phyloP scores from a whole-genome alignment of 352 stramenopile species.

The Globisporangium echinulatum region DNA sequence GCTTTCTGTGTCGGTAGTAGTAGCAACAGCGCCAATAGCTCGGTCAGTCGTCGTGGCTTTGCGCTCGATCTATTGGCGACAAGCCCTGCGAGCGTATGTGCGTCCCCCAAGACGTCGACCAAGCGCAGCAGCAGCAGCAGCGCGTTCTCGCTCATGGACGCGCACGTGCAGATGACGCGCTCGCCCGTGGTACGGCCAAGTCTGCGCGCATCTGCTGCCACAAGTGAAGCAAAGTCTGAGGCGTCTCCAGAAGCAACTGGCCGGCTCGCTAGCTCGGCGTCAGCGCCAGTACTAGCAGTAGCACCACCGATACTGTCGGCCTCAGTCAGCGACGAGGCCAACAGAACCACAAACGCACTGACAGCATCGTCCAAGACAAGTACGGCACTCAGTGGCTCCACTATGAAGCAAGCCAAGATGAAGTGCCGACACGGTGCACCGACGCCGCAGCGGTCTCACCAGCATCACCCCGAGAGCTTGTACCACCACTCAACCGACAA shows the following conservation, averaged over 20 bases:
- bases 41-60: slow-evolving; percentile 7
- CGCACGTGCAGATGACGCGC: slow-evolving; percentile 38
- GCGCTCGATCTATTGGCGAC: slow-evolving; percentile 23
- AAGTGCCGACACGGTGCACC: slow-evolving; percentile 17
- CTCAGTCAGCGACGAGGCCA: background rate
- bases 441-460: background rate
- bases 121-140: slow-evolving; percentile 13
- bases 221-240: background rate
- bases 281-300: background rate
- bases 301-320: too few species aligned
- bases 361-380: background rate
- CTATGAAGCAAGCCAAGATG: slow-evolving; percentile 15
- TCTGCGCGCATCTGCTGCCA: slow-evolving; percentile 12
- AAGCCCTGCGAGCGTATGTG: slow-evolving; percentile 28
- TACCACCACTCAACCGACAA: slow-evolving; percentile 9
- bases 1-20: slow-evolving; percentile 27
- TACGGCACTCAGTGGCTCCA: background rate
- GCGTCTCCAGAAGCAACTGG: slow-evolving; percentile 1
- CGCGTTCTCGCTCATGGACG: slow-evolving; percentile 36
- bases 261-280: slow-evolving; percentile 5
- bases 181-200: slow-evolving; percentile 52
- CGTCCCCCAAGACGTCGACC: slow-evolving; percentile 35
- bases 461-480: slow-evolving; percentile 10
- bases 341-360: background rate
- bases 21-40: slow-evolving; percentile 6